Evolutionary conservation across 2,329 filamentous ascomycete genomes (phyloP).

Genomic region (Sphaerulina musiva): DNA sequence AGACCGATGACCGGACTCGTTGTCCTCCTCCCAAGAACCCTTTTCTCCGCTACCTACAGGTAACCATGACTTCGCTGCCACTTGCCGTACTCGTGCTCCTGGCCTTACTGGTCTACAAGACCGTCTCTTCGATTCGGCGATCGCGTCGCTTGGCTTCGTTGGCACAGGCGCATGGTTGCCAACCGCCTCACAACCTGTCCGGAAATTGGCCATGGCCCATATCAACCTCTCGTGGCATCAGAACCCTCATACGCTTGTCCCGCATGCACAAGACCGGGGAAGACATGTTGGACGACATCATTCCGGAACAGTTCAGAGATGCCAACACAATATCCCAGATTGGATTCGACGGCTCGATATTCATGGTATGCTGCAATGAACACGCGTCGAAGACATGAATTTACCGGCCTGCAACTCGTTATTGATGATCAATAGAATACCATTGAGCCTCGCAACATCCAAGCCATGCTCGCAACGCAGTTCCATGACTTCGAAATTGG

Average conservation of each 20-base stretch:
- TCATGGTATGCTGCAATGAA: not conserved
- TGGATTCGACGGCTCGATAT: not conserved
- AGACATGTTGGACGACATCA: slow-evolving; percentile 15
- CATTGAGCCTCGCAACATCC: not conserved
- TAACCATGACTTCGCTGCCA: not conserved
- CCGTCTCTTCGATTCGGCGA: not conserved
- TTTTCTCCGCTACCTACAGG: too few species aligned
- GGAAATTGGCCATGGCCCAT: slow-evolving; percentile 8
- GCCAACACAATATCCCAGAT: not conserved
- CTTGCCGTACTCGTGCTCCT: not conserved
- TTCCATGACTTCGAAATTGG: not conserved
- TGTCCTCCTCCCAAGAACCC: too few species aligned
- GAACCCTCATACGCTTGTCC: not conserved
- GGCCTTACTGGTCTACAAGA: not conserved
- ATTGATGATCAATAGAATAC: not conserved
- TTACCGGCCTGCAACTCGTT: not conserved
- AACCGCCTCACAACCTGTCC: slow-evolving; percentile 8
- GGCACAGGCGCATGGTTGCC: slow-evolving; percentile 11
- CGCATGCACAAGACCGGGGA: slow-evolving; percentile 5
- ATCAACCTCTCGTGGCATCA: not conserved
- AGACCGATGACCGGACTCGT: too few species aligned
- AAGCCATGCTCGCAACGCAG: not conserved
- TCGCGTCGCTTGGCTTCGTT: not conserved
- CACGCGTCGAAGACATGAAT: not conserved
- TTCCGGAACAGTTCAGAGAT: slow-evolving; percentile 6